Evolutionary conservation across 2,329 filamentous ascomycete genomes (phyloP).

Genomic region (Hawksworthiomyces lignivorus): DNA sequence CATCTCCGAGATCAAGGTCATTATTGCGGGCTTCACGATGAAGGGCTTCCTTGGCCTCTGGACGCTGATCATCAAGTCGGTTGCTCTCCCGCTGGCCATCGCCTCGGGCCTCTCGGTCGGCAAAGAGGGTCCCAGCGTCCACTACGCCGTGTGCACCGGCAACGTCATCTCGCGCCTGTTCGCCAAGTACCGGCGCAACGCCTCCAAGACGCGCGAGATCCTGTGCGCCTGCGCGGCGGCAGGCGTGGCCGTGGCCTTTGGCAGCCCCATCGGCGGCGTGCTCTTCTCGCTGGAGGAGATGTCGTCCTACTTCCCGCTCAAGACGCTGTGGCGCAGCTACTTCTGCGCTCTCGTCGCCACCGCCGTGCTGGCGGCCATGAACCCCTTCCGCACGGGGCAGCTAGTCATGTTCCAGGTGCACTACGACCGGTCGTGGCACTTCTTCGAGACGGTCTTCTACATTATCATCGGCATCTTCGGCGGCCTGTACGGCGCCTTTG

Average conservation of each 20-base stretch:
- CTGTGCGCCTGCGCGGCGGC: conserved; percentile 90
- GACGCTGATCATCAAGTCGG: conserved; percentile 89
- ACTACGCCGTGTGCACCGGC: conserved; percentile 95
- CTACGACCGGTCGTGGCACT: conserved; percentile 96
- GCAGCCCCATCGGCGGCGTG: conserved; percentile 93
- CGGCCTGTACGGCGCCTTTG: conserved; percentile 88
- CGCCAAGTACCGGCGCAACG: conserved; percentile 83
- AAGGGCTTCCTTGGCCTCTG: conserved; percentile 91
- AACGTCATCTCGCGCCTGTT: conserved; percentile 94
- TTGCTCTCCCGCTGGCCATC: conserved; percentile 84
- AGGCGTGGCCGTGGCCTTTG: conserved; percentile 93
- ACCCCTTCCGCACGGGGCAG: conserved; percentile 93
- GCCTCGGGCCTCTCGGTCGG: conserved; percentile 90
- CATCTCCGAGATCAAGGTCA: conserved; percentile 98
- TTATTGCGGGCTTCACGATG: conserved; percentile 98
- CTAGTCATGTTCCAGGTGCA: conserved; percentile 98
- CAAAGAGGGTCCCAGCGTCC: conserved; percentile 97
- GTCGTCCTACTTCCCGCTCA: conserved; percentile 91
- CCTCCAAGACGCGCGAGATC: conserved; percentile 90
- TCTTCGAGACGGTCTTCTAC: conserved; percentile 92
- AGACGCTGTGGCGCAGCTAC: conserved; percentile 96
- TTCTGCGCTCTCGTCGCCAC: conserved; percentile 96
- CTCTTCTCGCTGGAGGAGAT: conserved; percentile 97
- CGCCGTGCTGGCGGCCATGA: conserved; percentile 88
- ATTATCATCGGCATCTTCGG: conserved; percentile 87